phyloP scores from a whole-genome alignment of 2,329 filamentous ascomycete genomes.

The Fusarium sp. region DNA sequence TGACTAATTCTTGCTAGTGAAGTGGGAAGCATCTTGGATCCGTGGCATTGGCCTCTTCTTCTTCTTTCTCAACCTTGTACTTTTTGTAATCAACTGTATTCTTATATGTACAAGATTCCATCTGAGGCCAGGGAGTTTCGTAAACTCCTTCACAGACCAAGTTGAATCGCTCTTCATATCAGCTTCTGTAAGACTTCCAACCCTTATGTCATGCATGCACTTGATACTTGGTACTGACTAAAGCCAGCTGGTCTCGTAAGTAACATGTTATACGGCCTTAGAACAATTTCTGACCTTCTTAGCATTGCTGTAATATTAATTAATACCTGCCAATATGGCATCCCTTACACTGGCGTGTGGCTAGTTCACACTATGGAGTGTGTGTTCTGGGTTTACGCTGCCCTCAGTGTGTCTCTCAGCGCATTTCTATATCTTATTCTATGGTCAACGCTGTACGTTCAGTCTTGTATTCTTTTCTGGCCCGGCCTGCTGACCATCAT shows the following conservation, averaged over 20 bases:
- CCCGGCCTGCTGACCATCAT: neutral
- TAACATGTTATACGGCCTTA: neutral
- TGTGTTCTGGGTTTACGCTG: slow-evolving; percentile 81
- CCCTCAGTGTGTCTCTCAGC: slow-evolving; percentile 74
- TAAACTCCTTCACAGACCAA: slow-evolving; percentile 78
- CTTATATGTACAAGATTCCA: slow-evolving; percentile 77
- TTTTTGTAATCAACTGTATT: slow-evolving; percentile 73
- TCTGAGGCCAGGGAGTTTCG: slow-evolving; percentile 76
- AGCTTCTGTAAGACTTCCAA: slow-evolving; percentile 62
- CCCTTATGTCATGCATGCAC: slow-evolving; percentile 5
- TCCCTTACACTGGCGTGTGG: slow-evolving; percentile 72
- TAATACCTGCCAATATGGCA: slow-evolving; percentile 82
- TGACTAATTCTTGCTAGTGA: slow-evolving; percentile 34
- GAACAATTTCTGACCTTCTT: slow-evolving; percentile 3
- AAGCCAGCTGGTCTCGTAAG: slow-evolving; percentile 59
- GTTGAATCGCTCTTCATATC: slow-evolving; percentile 84
- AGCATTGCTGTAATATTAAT: slow-evolving; percentile 82
- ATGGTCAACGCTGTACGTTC: slow-evolving; percentile 69
- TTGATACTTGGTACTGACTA: slow-evolving; percentile 2
- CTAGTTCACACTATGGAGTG: slow-evolving; percentile 70
- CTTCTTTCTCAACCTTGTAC: slow-evolving; percentile 71
- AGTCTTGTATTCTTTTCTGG: neutral
- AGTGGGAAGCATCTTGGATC: slow-evolving; percentile 62
- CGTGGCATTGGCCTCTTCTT: slow-evolving; percentile 70
- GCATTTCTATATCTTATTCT: slow-evolving; percentile 80